These are phyloP conservation scores for Stachybotrys echinatus DNA, from an alignment of 2,329 filamentous ascomycete genomes.

Conservation along the genomic window DNA sequence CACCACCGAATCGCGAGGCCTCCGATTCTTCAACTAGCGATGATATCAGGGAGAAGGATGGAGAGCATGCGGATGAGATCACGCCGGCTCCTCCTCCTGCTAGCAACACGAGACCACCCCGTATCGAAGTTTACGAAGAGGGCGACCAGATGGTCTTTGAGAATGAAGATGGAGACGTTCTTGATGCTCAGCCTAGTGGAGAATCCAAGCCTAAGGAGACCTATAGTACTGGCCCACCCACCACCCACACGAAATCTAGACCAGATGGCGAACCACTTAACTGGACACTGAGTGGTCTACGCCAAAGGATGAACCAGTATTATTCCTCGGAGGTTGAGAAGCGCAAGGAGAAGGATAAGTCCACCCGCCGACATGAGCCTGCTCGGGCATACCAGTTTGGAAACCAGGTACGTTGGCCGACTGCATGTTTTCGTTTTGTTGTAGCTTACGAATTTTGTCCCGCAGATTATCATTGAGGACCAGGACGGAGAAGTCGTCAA, in stretches of 20 bases:
- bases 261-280: slow-evolving; percentile 4
- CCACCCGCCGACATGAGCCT: slow-evolving; percentile 59
- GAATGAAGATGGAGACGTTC: slow-evolving; percentile 79
- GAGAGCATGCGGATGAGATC: slow-evolving; percentile 15
- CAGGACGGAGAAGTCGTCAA: slow-evolving; percentile 83
- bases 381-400: slow-evolving; percentile 84
- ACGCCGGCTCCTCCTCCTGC: slow-evolving; percentile 5
- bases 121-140: slow-evolving; percentile 72
- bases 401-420: slow-evolving; percentile 54
- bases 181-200: slow-evolving; percentile 51
- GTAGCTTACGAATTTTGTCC: slow-evolving; percentile 18
- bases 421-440: neutral
- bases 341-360: slow-evolving; percentile 57
- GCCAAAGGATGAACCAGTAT: slow-evolving; percentile 45
- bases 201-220: neutral
- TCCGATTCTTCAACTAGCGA: slow-evolving; percentile 26
- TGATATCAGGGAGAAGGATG: slow-evolving; percentile 20
- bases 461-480: slow-evolving; percentile 77
- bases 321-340: slow-evolving; percentile 57
- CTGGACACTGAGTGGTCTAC: slow-evolving; percentile 36
- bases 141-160: slow-evolving; percentile 76
- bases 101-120: slow-evolving; percentile 11
- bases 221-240: too few relatives aligned
- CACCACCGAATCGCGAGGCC: slow-evolving; percentile 20
- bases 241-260: slow-evolving; percentile 6